Conservation (phyloP, 2,329 filamentous ascomycete species). For the Atkinsonella hypoxylon region DNA sequence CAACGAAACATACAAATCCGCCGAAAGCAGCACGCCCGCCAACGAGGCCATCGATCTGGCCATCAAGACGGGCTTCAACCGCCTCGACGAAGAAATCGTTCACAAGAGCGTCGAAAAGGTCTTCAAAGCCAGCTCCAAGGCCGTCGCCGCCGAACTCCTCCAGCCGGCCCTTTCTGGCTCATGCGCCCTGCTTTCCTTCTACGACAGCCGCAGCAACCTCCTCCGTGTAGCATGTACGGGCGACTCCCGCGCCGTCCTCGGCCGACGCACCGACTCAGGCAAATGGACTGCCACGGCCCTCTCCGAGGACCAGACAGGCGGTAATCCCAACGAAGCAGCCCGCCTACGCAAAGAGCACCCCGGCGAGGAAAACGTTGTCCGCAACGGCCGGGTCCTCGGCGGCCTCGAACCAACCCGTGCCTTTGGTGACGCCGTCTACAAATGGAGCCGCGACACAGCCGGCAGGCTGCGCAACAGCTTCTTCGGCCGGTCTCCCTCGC, state of each 20-base stretch:
- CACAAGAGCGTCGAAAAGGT: constrained; percentile 88
- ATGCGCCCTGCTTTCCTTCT: constrained; percentile 91
- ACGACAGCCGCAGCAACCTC: constrained; percentile 76
- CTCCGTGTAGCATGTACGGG: constrained; percentile 92
- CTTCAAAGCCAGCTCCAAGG: constrained; percentile 75
- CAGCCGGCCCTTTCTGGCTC: constrained; percentile 94
- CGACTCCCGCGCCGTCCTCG: constrained; percentile 89
- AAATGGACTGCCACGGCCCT: constrained; percentile 90
- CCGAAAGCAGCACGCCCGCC: constrained; percentile 49
- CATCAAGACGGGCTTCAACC: constrained; percentile 84
- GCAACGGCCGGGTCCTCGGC: constrained; percentile 82
- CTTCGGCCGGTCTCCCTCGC: constrained; percentile 71
- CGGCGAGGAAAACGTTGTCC: constrained; percentile 74
- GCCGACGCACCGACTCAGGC: constrained; percentile 61
- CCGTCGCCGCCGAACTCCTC: constrained; percentile 81
- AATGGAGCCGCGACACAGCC: constrained; percentile 82
- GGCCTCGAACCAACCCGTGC: constrained; percentile 86
- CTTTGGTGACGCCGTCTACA: constrained; percentile 94
- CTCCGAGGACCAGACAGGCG: constrained; percentile 88
- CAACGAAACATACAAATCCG: constrained; percentile 79
- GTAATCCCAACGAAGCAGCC: constrained; percentile 71
- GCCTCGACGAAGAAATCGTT: constrained; percentile 87
- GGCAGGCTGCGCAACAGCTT: constrained; percentile 73
- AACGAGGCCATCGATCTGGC: constrained; percentile 76
- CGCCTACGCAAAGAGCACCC: constrained; percentile 80